phyloP scores from a whole-genome alignment of 257 asterid genomes.

The Ilex aquifolium region DNA sequence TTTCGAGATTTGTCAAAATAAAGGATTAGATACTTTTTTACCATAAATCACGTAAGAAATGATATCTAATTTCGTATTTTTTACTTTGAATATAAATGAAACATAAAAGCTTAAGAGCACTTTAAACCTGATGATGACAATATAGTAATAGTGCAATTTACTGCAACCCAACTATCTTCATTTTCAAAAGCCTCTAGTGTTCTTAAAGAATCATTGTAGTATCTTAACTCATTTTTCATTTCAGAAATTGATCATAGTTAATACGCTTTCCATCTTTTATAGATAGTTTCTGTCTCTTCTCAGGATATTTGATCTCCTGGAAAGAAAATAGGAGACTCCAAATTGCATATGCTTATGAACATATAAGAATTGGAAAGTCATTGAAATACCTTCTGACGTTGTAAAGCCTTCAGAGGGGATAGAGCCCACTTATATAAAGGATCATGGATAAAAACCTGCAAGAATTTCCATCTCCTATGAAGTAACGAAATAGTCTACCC shows the following conservation, averaged over 20 bases:
- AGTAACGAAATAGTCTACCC: conserved; percentile 10
- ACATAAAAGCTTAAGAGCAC: no score
- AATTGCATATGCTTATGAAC: conserved; percentile 5
- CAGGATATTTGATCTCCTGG: not conserved
- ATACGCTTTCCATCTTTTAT: not conserved
- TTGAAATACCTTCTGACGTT: conserved; percentile 79
- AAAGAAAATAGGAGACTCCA: conserved; percentile 5
- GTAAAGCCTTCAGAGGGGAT: conserved; percentile 96
- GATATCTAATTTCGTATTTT: no score
- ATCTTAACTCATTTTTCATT: not conserved
- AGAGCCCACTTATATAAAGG: conserved; percentile 97
- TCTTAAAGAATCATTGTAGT: not conserved
- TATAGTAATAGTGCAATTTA: no score
- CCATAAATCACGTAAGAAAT: no score
- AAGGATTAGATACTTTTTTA: no score
- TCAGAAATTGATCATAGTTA: not conserved
- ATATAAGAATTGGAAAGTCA: not conserved
- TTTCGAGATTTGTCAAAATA: no score
- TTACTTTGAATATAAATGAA: no score
- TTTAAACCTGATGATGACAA: no score
- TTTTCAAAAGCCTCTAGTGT: not conserved
- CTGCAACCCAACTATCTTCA: no score
- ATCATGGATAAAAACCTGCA: conserved; percentile 96
- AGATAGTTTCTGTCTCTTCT: not conserved
- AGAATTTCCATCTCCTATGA: conserved; percentile 8